phyloP scores from a whole-genome alignment of 495 filamentous ascomycete species.

The Hypoxylon crocopeplum region DNA sequence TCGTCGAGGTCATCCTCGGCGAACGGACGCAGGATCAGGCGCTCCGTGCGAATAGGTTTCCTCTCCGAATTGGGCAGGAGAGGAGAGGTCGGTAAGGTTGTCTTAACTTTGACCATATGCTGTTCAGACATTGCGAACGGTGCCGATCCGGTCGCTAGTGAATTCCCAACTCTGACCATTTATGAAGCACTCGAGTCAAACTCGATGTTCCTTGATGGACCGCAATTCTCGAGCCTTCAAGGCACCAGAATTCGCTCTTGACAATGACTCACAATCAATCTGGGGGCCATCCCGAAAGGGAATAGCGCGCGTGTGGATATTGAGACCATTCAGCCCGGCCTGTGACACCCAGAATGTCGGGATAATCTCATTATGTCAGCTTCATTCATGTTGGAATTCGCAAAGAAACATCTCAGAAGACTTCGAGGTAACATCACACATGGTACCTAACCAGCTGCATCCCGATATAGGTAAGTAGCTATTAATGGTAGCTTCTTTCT shows the following conservation, averaged over 20 bases:
- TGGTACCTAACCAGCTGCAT: too few relatives aligned
- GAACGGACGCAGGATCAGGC: conserved; percentile 53
- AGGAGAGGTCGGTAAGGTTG: conserved; percentile 43
- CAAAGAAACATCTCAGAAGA: too few relatives aligned
- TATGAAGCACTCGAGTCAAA: too few relatives aligned
- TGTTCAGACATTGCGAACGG: conserved; percentile 12
- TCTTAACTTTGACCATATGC: conserved; percentile 40
- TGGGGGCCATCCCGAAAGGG: conserved; percentile 4
- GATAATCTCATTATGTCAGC: background rate
- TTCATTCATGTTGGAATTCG: too few relatives aligned
- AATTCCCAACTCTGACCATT: too few relatives aligned
- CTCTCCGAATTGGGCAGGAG: conserved; percentile 39
- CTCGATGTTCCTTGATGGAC: too few relatives aligned
- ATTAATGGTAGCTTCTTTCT: too few relatives aligned
- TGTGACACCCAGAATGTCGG: too few relatives aligned
- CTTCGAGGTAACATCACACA: too few relatives aligned
- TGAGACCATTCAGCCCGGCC: too few relatives aligned
- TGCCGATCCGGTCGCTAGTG: background rate
- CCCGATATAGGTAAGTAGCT: too few relatives aligned
- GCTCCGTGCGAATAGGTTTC: conserved; percentile 46
- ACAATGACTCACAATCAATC: conserved; percentile 7
- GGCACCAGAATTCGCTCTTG: background rate
- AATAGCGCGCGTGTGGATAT: conserved; percentile 2
- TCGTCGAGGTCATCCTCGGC: conserved; percentile 46
- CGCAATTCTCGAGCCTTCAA: too few relatives aligned